Conservation (phyloP, 495 filamentous ascomycete genomes). For the Melanomma pulvis-pyrius region DNA sequence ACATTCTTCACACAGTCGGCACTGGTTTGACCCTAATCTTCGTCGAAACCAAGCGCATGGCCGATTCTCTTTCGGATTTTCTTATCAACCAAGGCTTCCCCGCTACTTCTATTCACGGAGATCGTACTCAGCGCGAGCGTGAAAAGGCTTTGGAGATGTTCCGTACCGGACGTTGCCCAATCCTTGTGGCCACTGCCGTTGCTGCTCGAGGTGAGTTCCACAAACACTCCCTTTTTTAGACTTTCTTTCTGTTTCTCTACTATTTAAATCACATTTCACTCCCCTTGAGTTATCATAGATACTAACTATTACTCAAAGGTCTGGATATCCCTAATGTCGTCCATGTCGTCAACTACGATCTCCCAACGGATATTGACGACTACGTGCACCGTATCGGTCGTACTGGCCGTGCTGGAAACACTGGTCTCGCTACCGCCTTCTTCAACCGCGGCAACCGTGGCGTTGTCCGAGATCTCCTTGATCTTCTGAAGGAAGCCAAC, state of each 20-base stretch:
- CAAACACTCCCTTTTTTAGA: background rate
- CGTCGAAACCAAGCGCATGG: slow-evolving; percentile 99
- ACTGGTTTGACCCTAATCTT: slow-evolving; percentile 94
- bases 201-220: slow-evolving; percentile 70
- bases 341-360: slow-evolving; percentile 98
- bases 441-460: slow-evolving; percentile 99
- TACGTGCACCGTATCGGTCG: slow-evolving; percentile 99
- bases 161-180: slow-evolving; percentile 91
- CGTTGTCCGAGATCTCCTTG: slow-evolving; percentile 91
- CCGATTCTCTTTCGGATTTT: slow-evolving; percentile 95
- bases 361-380: slow-evolving; percentile 98
- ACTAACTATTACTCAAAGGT: slow-evolving; percentile 33
- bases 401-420: slow-evolving; percentile 99
- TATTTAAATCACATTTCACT: background rate
- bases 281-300: background rate
- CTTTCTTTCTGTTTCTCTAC: slow-evolving; percentile 19
- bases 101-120: slow-evolving; percentile 95
- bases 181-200: slow-evolving; percentile 95
- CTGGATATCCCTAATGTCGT: slow-evolving; percentile 98
- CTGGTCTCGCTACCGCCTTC: slow-evolving; percentile 96
- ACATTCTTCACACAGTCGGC: slow-evolving; percentile 94
- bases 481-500: slow-evolving; percentile 96
- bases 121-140: slow-evolving; percentile 97
- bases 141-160: slow-evolving; percentile 95
- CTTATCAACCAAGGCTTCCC: slow-evolving; percentile 97